Evolutionary conservation across 2,329 filamentous ascomycete species (phyloP).

Genomic region (Paecilomyces dactylethromorphus): DNA sequence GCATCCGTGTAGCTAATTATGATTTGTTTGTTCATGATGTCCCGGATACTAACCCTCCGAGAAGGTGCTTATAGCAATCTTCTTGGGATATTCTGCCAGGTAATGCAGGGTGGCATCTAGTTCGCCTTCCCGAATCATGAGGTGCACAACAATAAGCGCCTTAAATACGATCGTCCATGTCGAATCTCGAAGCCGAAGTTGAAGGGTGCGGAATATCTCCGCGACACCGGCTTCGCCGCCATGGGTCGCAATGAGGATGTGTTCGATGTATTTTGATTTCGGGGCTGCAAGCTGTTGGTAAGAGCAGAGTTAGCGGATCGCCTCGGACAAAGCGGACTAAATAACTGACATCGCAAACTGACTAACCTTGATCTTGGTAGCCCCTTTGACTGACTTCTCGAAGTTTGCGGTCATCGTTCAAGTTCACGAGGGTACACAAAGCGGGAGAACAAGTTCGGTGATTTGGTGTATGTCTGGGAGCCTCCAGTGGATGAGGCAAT

Average conservation of each 20-base stretch:
- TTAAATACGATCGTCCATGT: constrained; percentile 99
- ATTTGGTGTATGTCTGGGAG: background rate
- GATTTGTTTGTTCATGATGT: background rate
- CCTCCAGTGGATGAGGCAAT: background rate
- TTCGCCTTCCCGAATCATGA: constrained; percentile 95
- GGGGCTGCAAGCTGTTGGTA: constrained; percentile 72
- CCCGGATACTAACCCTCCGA: constrained; percentile 67
- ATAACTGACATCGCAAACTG: constrained; percentile 7
- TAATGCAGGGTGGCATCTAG: constrained; percentile 82
- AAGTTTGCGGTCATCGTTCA: constrained; percentile 55
- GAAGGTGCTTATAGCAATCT: constrained; percentile 82
- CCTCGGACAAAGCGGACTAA: background rate
- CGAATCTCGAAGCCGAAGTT: constrained; percentile 82
- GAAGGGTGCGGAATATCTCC: constrained; percentile 89
- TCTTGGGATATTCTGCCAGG: constrained; percentile 72
- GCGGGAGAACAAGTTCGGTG: background rate
- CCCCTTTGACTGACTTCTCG: constrained; percentile 98
- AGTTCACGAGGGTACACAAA: background rate
- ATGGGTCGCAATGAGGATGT: constrained; percentile 92
- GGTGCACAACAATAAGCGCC: constrained; percentile 85
- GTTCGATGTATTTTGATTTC: constrained; percentile 98
- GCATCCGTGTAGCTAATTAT: constrained; percentile 10
- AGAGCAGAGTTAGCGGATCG: constrained; percentile 15
- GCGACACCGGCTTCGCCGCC: constrained; percentile 89
- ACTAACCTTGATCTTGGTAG: constrained; percentile 89